phyloP scores from a whole-genome alignment of 148 eudicot species.

The Rhododendron henanense region DNA sequence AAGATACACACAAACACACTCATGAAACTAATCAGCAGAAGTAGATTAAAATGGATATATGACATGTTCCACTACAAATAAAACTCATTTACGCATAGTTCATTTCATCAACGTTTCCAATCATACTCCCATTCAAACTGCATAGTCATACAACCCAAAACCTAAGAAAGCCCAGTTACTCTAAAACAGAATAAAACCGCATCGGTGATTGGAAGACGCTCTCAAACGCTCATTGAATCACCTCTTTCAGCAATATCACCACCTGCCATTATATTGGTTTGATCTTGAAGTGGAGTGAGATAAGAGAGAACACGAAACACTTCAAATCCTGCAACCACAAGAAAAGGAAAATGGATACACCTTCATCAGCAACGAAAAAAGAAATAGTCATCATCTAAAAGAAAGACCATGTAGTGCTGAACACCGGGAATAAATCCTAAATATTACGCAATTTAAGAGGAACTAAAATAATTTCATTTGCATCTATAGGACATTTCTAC shows the following conservation, averaged over 20 bases:
- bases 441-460: not conserved
- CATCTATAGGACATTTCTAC: not conserved
- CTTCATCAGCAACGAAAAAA: not conserved
- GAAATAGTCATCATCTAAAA: not conserved
- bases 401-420: not conserved
- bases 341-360: not conserved
- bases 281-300: conserved; percentile 13
- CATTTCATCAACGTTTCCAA: not conserved
- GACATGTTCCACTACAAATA: not conserved
- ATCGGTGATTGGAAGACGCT: not conserved
- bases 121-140: not conserved
- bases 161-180: not conserved
- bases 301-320: conserved; percentile 13
- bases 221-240: not conserved
- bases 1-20: not conserved
- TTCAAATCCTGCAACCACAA: conserved; percentile 9
- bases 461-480: not conserved
- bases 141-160: not conserved
- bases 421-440: not conserved
- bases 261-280: conserved; percentile 5
- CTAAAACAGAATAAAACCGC: not conserved
- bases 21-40: not conserved
- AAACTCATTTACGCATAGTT: not conserved
- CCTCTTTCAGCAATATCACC: not conserved
- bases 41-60: not conserved